A percentile compares a stretch with the other conserved stretches of the same genome.
Conservation (phyloP, 2,329 filamentous ascomycete genomes). For the Pestalotiopsis sp. region DNA sequence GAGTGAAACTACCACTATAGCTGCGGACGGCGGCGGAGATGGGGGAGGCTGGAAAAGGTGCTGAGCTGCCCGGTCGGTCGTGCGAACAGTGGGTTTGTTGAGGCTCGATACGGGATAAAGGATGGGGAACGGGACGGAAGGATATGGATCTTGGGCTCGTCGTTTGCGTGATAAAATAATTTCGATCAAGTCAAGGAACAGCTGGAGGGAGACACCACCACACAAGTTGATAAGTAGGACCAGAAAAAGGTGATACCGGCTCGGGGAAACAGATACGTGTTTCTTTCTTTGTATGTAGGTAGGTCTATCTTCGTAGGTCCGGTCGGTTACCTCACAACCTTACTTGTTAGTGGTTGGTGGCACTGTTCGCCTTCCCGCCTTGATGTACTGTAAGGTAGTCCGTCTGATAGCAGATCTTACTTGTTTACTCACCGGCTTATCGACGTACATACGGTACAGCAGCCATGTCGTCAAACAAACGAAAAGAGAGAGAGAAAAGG, state of each 20-base stretch:
- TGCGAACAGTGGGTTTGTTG: background rate
- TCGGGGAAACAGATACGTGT: background rate
- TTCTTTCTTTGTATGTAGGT: background rate
- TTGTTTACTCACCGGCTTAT: background rate
- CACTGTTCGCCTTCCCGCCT: background rate
- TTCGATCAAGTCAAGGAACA: background rate
- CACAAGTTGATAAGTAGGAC: background rate
- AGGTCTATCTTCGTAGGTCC: background rate
- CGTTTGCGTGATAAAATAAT: background rate
- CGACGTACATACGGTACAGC: background rate
- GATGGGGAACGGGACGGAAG: background rate
- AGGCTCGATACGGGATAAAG: background rate
- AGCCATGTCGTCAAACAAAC: background rate
- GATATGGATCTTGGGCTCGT: background rate
- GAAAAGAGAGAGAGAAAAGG: background rate
- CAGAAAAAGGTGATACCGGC: background rate
- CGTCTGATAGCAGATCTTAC: background rate
- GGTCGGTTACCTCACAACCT: background rate
- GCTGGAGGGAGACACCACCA: background rate
- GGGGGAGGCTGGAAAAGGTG: background rate
- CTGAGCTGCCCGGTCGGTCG: background rate
- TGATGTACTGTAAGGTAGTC: background rate
- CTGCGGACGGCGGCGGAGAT: background rate
- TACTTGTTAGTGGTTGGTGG: background rate
- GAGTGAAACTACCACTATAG: background rate